phyloP scores from a whole-genome alignment of 164 flowering plant genomes.

The Hamamelis virginiana region DNA sequence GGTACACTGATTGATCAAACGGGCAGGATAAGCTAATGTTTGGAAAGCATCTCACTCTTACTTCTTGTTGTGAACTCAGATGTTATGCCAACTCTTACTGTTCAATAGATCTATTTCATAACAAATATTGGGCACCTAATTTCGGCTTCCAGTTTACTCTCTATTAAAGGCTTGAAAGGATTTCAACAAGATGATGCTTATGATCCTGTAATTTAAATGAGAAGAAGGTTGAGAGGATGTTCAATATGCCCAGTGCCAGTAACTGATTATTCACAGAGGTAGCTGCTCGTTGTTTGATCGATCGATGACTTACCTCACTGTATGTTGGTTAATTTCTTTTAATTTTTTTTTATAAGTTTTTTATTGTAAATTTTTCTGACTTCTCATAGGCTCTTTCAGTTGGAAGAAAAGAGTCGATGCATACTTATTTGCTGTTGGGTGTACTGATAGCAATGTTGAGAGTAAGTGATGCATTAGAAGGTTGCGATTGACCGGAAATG shows the following conservation, averaged over 20 bases:
- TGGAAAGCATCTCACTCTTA: not conserved
- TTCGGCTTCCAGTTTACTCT: not conserved
- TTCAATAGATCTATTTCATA: too few relatives aligned
- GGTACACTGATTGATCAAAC: constrained; percentile 81
- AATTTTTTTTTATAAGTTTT: too few relatives aligned
- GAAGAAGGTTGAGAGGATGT: not conserved
- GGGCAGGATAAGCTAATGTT: constrained; percentile 51
- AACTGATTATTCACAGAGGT: constrained; percentile 7
- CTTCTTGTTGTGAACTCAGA: constrained; percentile 1
- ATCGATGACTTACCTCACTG: not conserved
- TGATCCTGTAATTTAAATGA: not conserved
- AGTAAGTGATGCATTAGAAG: not conserved
- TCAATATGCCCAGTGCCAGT: not conserved
- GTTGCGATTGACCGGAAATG: not conserved
- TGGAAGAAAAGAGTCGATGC: not conserved
- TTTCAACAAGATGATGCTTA: not conserved
- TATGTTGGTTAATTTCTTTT: constrained; percentile 2
- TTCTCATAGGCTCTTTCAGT: not conserved
- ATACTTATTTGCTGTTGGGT: not conserved
- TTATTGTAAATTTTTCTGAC: constrained; percentile 2
- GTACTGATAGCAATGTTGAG: not conserved
- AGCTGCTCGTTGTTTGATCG: not conserved
- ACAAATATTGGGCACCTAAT: not conserved
- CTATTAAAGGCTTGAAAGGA: not conserved
- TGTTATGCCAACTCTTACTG: not conserved